Base-by-base conservation (phyloP, 495 filamentous ascomycete genomes). In the Parmelia sp. region DNA sequence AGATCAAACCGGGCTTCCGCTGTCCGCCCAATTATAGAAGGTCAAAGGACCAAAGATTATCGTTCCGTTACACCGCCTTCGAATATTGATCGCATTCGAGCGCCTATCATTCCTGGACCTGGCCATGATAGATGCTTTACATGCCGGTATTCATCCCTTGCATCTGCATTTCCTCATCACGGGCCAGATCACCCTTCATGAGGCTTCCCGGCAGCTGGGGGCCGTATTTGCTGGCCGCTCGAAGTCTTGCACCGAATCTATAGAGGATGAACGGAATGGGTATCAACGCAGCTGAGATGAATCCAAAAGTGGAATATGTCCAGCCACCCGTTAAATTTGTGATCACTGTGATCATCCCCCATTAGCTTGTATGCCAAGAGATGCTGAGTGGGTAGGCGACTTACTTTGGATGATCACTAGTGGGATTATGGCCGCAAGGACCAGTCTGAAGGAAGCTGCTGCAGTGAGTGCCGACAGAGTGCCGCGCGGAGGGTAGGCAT, bases 201-300 rank as follows among this genome's bases (percentile, higher is more conserved):
- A 67, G 62, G 35, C 29, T 42, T 35, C 23, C 45, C 55, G 39
- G 51, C 45, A 37, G 58, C 51, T 29, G 56, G 39, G 55, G 59
- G 61, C 74, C 72, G 63, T 82, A 84, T 58, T 70, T 75, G 58
- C 79, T 82, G 65, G 71, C 74, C 4, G 67, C 70, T 25, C 81
- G 74, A 59, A 85, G 81, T 29, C 58, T 65, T 36, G 77, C 76
- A 12, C 82, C 82, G 63, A 73, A 84, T 3, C 53, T 69, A 65
- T 71, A 79, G n/a, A 80, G 66, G 14, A 79, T 68, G 63, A 67
- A 78, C 7, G 78, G 78, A 57, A 80, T 76, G 2, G 73, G 73
- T 44, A 78, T 56, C 69, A 79, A 72, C 0, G 63, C 66, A 6
- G 75, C 53, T 35, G 72, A 71, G 57, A 80, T 66, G 66, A 80